Conservation (phyloP, 2,329 filamentous ascomycete species). For the Annulohypoxylon truncatum region DNA sequence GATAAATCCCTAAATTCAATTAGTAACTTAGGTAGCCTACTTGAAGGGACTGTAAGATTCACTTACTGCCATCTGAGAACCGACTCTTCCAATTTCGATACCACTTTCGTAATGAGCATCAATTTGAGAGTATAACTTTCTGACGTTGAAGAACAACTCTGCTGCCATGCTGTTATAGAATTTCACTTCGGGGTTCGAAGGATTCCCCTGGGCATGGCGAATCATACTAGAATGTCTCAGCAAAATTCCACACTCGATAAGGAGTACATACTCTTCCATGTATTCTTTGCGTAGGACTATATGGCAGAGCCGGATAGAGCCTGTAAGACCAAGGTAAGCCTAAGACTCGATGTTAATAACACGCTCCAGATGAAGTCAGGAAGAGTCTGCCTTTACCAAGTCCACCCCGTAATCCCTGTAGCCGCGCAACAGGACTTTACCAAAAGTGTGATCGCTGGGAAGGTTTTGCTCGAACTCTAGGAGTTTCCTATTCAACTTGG, state of each 20-base stretch:
- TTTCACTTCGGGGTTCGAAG: conserved; percentile 46
- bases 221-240: conserved; percentile 55
- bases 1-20: conserved; percentile 57
- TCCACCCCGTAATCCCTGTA: conserved; percentile 63
- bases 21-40: not conserved
- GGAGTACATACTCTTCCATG: conserved; percentile 59
- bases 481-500: conserved; percentile 57
- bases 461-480: conserved; percentile 61
- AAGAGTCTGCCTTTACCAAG: conserved; percentile 53
- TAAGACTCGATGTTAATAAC: conserved; percentile 44
- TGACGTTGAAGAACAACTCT: conserved; percentile 63
- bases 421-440: conserved; percentile 54
- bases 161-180: conserved; percentile 59
- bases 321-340: conserved; percentile 67
- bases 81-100: conserved; percentile 60
- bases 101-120: conserved; percentile 62
- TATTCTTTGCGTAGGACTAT: conserved; percentile 68
- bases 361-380: not conserved
- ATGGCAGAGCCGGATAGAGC: conserved; percentile 66
- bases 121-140: conserved; percentile 61
- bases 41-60: not conserved
- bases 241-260: not conserved
- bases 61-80: conserved; percentile 64
- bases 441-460: conserved; percentile 62
- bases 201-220: conserved; percentile 54